These are phyloP conservation scores for Serendipita vermifera DNA, from an alignment of 768 basidiomycete genomes.

Conservation along the genomic window DNA sequence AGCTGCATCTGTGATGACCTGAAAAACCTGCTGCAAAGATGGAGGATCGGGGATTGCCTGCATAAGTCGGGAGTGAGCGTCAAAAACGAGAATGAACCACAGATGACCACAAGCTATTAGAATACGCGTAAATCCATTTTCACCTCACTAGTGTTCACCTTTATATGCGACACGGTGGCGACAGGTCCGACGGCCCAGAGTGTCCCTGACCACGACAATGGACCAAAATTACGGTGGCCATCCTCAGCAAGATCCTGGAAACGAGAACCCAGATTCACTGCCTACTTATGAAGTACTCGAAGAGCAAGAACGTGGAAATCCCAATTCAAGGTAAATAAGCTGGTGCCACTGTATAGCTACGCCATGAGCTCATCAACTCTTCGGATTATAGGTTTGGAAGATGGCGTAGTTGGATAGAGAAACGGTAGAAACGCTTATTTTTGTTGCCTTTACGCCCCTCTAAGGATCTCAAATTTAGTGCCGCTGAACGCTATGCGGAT, in stretches of 20 bases:
- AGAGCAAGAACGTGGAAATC: conserved; percentile 44
- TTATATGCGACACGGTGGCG: too few species aligned
- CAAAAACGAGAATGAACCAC: too few species aligned
- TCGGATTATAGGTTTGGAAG: conserved; percentile 55
- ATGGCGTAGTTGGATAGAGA: conserved; percentile 83
- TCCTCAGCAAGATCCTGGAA: conserved; percentile 29
- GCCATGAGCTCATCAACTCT: conserved; percentile 6
- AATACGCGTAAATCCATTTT: too few species aligned
- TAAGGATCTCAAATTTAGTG: conserved; percentile 31
- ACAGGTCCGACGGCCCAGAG: too few species aligned
- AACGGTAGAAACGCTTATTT: conserved; percentile 37
- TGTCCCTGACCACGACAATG: too few species aligned
- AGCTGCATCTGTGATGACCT: conserved; percentile 51
- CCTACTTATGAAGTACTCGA: conserved; percentile 76
- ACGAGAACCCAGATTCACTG: conserved; percentile 38
- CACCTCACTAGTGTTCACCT: too few species aligned
- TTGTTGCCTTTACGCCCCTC: conserved; percentile 10
- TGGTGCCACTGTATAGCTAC: conserved; percentile 9
- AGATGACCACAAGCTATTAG: too few species aligned
- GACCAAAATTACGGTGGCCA: too few species aligned
- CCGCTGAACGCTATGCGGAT: conserved; percentile 69
- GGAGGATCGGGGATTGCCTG: conserved; percentile 26
- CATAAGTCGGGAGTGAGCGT: too few species aligned
- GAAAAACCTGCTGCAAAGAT: conserved; percentile 50
- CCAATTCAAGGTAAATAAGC: conserved; percentile 58